Base-by-base conservation (phyloP, 1,284 basidiomycete genomes). In the Irpex sp. region DNA sequence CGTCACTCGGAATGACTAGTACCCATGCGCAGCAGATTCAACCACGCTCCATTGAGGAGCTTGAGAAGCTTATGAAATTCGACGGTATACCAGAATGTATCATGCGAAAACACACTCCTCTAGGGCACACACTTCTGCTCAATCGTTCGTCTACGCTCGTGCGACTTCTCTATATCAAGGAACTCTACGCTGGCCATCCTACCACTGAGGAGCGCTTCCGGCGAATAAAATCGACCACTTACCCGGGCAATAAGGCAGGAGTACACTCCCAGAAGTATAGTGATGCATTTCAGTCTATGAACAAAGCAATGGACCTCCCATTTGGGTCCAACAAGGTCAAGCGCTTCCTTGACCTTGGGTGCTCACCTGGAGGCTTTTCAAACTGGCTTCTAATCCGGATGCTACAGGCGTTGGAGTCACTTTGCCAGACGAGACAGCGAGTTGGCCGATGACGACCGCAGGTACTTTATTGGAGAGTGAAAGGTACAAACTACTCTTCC, bases 271-370 rank as follows among this genome's bases (percentile, higher is more conserved):
- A 21, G 9, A 39, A 36, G n/a, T 55, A 19, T 36, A 35, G 19
- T 17, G 8, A 17, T 5, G 53, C 37, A 8, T 55, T 60, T n/a
- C 36, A 7, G 7, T 19, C 51, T 11, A 36, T 60, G 17, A 47
- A 53, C 13, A 19, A 17, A 9, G 7, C 19, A 39, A 9, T 36
- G 33, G 31, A 19, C 13, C 7, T 8, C 8, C 13, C 5, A 7
- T 60, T 60, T 31, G 59, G 35, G 8, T n/a, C 60, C 6, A 63
- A 62, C 11, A 19, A 50, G 11, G 62, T 69, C 7, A 9, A 58
- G 9, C 17, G 55, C 3, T 69, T 69, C 62, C 64, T 69, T 15
- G 68, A 69, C 63, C 66, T 69, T 17, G 68, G 68, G 0, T 69
- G 67, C 46, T 63, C 68, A 5, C 68, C 68, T 1, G 68, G 68